A percentile compares a stretch with the other conserved stretches of the same genome.
Evolutionary conservation across 352 stramenopile species (phyloP).

Genomic region (Phytopythium aichiense): DNA sequence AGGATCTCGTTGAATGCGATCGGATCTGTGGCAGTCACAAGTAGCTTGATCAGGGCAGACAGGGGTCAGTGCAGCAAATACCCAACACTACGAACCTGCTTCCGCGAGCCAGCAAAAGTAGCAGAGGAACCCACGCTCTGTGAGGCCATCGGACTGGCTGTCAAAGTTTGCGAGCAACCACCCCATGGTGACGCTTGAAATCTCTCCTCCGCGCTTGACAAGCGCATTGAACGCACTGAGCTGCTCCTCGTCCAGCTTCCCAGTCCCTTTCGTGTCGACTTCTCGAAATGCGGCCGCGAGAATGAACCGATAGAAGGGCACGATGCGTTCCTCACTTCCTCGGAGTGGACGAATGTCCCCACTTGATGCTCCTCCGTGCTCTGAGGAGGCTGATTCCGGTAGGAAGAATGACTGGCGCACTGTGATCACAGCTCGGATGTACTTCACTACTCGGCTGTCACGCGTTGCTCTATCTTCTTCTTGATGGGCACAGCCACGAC

Average conservation of each 20-base stretch:
- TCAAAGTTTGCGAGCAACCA: conserved; percentile 67
- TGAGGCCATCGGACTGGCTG: conserved; percentile 26
- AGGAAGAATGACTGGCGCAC: conserved; percentile 58
- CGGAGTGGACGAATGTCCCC: neutral
- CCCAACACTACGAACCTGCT: conserved; percentile 26
- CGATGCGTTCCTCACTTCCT: conserved; percentile 25
- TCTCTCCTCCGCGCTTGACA: conserved; percentile 18
- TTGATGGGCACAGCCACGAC: neutral
- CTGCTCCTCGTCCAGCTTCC: conserved; percentile 23
- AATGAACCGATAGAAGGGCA: conserved; percentile 66
- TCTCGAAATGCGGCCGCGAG: conserved; percentile 49
- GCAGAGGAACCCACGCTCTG: conserved; percentile 49
- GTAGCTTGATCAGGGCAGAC: neutral
- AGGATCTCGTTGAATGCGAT: conserved; percentile 53
- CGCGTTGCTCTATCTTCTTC: neutral
- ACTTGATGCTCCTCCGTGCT: neutral
- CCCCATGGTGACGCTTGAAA: conserved; percentile 25
- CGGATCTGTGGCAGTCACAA: conserved; percentile 30
- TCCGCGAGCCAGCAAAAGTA: conserved; percentile 73
- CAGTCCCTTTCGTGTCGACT: conserved; percentile 27
- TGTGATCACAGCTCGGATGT: conserved; percentile 39
- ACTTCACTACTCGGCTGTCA: conserved; percentile 11
- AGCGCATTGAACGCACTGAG: conserved; percentile 45
- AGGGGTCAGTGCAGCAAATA: neutral
- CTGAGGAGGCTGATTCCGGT: conserved; percentile 19